A percentile compares a stretch with the other conserved stretches of the same genome.
Conservation (phyloP, 441 rosid genomes). For the Eugenia klotzschiana region DNA sequence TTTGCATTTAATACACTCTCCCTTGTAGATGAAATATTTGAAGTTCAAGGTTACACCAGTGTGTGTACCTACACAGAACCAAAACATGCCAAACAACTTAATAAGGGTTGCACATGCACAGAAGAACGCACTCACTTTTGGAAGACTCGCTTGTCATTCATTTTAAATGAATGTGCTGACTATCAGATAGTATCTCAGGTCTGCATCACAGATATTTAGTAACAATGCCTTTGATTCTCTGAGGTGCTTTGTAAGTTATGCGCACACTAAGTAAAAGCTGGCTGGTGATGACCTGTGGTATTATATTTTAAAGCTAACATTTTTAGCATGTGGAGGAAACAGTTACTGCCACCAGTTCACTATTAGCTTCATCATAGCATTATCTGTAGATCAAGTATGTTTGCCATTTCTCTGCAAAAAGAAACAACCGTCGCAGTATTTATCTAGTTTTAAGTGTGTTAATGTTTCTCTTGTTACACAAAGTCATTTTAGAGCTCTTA, state of each 20-base stretch:
- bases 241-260: neutral
- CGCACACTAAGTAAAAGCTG: neutral
- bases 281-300: neutral
- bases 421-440: neutral
- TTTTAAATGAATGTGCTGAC: neutral
- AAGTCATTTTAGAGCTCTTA: neutral
- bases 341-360: neutral
- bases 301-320: neutral
- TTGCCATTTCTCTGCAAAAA: neutral
- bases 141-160: neutral
- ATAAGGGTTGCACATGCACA: neutral
- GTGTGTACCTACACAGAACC: neutral
- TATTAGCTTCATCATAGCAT: neutral
- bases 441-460: neutral
- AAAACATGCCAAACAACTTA: neutral
- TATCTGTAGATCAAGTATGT: neutral
- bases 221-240: neutral
- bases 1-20: neutral
- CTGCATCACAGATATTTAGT: neutral
- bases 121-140: neutral
- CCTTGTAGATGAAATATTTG: neutral
- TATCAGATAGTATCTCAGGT: neutral
- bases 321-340: neutral
- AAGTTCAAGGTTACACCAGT: neutral
- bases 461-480: neutral